Evolutionary conservation across 2,329 filamentous ascomycete species (phyloP), one percentile per base, ranked within the genome.

Genomic region (Penicillium brasilianum): DNA sequence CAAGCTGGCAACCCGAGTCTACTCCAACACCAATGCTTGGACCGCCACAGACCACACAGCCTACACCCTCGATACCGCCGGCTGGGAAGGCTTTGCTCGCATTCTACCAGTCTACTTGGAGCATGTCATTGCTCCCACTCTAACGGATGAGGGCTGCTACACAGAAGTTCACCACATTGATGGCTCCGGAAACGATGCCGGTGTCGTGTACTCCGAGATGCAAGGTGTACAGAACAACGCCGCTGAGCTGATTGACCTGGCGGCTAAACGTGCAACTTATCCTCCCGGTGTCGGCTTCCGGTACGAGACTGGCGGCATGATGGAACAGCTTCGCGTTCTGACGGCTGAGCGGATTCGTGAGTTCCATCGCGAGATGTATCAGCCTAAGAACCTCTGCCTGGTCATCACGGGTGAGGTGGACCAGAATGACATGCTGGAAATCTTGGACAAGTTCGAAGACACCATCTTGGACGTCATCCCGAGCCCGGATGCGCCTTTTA

Each of bases 191-290:
- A 90, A 98, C 65, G 95, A 99, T 83, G 95, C 95, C 44, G 95
- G 93, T 64, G 93, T 97, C 1, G 95, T 99, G 9, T 99, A 99
- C 78, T 97, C 94, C 0, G 95, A 99, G 78, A 99, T 99, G 95
- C 95, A 99, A 78, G 95, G 89, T 25, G 88, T 97, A 2, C 91
- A 98, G 74, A 96, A 96, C 73, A 89, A 87, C 55, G 88, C 90
- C 66, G 83, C 84, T 8, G 92, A 97, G 75, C 86, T 98, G 60
- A 97, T 98, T 86, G 92, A 97, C 66, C 83, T 97, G 59, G 86
- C 87, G 66, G 89, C 92, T 55, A 89, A 91, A 43, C 87, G 91
- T 2, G 81, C 95, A 48, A 82, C 97, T 37, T 99, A 98, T 70
- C 93, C 93, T 0, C 88, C 95, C 75, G 90, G 91, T 50, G 88